A percentile compares a stretch with the other conserved stretches of the same genome.
phyloP scores from a whole-genome alignment of 176 grass and related monocot genomes.

The Oryza rufipogon region DNA sequence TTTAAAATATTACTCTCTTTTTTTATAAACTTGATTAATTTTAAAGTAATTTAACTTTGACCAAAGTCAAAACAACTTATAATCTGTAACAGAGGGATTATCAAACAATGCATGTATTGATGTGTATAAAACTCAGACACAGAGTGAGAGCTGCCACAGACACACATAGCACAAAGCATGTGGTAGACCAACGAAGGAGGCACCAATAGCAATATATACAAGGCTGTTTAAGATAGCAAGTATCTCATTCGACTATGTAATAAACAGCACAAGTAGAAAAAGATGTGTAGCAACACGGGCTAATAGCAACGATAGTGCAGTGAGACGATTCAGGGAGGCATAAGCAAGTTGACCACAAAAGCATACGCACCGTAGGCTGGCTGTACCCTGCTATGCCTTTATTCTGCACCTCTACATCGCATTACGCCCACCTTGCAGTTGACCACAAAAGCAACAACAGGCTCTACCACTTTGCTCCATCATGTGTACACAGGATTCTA shows the following conservation, averaged over 20 bases:
- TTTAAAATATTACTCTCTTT: too few species aligned
- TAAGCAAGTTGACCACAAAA: conserved; percentile 26
- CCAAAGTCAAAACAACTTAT: too few species aligned
- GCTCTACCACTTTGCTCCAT: conserved; percentile 18
- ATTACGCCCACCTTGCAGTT: conserved; percentile 39
- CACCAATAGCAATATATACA: not conserved
- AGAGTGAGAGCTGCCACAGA: not conserved
- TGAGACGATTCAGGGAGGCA: conserved; percentile 25
- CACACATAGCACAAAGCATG: too few species aligned
- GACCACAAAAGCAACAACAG: conserved; percentile 22
- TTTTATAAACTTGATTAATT: too few species aligned
- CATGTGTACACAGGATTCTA: not conserved
- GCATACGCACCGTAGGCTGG: not conserved
- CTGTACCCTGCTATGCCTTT: conserved; percentile 15
- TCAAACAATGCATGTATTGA: not conserved
- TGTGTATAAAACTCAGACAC: not conserved
- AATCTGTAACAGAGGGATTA: too few species aligned
- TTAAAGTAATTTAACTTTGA: too few species aligned
- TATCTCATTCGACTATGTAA: too few species aligned
- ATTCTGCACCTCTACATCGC: conserved; percentile 4
- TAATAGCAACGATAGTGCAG: conserved; percentile 10
- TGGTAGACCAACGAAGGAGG: not conserved
- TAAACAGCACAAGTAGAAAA: too few species aligned
- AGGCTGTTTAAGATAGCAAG: too few species aligned
- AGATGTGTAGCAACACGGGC: too few species aligned